Evolutionary conservation across 768 basidiomycete genomes (phyloP).

Genomic region (Tylopilus subfusipes): DNA sequence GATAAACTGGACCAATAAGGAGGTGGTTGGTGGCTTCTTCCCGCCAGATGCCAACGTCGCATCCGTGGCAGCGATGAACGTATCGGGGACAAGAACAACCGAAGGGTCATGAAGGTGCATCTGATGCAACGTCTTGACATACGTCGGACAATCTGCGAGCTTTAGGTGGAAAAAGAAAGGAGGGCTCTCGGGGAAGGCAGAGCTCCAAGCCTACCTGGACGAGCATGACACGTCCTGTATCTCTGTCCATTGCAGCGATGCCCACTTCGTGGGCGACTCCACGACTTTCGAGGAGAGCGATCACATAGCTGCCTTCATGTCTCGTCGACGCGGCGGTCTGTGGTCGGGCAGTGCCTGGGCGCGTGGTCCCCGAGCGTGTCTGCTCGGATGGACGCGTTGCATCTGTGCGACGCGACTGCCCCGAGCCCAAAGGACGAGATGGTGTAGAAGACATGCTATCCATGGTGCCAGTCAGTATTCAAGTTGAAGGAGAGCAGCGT

Average conservation of each 20-base stretch:
- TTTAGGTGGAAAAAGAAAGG: conserved; percentile 26
- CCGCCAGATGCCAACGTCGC: conserved; percentile 40
- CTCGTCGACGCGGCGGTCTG: conserved; percentile 59
- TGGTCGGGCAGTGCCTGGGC: conserved; percentile 47
- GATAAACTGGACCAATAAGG: conserved; percentile 68
- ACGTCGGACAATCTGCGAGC: conserved; percentile 85
- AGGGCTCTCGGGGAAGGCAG: background rate
- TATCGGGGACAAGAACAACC: conserved; percentile 78
- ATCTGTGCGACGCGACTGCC: conserved; percentile 13
- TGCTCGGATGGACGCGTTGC: conserved; percentile 47
- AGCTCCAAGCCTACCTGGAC: conserved; percentile 57
- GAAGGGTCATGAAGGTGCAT: conserved; percentile 73
- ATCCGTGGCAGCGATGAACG: conserved; percentile 63
- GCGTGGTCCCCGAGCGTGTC: conserved; percentile 47
- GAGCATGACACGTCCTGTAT: conserved; percentile 70
- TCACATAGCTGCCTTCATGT: conserved; percentile 58
- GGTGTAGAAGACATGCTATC: conserved; percentile 14
- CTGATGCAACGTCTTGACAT: conserved; percentile 84
- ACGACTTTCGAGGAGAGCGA: conserved; percentile 73
- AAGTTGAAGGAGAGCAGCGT: background rate
- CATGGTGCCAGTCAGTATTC: background rate
- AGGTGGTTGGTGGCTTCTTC: conserved; percentile 46
- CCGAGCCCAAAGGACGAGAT: conserved; percentile 11
- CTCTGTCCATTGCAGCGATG: conserved; percentile 78
- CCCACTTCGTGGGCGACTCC: conserved; percentile 83